Percentiles rank a stretch among this genome's conserved stretches.
Conservation (phyloP, 2,329 filamentous ascomycete species). For the Fusarium temperatum region DNA sequence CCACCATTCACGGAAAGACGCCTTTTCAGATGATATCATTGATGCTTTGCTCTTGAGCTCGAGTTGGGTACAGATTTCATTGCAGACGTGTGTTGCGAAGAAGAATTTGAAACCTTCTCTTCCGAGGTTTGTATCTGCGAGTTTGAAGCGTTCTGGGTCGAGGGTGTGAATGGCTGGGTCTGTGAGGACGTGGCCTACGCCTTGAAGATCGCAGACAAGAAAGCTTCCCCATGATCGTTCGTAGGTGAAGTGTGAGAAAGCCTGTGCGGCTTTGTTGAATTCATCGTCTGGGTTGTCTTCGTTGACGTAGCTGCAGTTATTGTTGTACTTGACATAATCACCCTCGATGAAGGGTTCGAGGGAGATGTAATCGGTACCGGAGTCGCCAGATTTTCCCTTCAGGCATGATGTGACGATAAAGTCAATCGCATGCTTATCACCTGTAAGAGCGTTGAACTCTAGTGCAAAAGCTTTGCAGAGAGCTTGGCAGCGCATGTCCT, state of each 20-base stretch:
- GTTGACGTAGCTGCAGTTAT: constrained; percentile 46
- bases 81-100: constrained; percentile 49
- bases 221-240: constrained; percentile 51
- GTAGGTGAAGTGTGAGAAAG: constrained; percentile 55
- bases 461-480: constrained; percentile 53
- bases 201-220: constrained; percentile 50
- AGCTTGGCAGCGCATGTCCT: constrained; percentile 52
- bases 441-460: constrained; percentile 50
- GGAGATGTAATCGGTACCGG: constrained; percentile 36
- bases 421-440: constrained; percentile 41
- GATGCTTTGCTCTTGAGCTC: constrained; percentile 39
- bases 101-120: constrained; percentile 51
- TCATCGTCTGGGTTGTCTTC: constrained; percentile 31
- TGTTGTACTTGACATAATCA: constrained; percentile 52
- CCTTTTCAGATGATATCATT: constrained; percentile 33
- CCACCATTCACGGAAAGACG: constrained; percentile 46
- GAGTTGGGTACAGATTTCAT: constrained; percentile 44
- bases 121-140: constrained; percentile 46
- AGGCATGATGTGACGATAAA: constrained; percentile 46
- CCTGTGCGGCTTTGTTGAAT: constrained; percentile 48
- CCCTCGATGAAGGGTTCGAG: constrained; percentile 51
- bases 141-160: constrained; percentile 46
- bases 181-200: constrained; percentile 48
- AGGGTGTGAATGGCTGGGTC: constrained; percentile 51
- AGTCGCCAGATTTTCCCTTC: constrained; percentile 18